Percentiles rank a stretch among this genome's conserved stretches.
Evolutionary conservation across 73 alveolate genomes (phyloP).

Genomic region (Paraurostyla sp.): DNA sequence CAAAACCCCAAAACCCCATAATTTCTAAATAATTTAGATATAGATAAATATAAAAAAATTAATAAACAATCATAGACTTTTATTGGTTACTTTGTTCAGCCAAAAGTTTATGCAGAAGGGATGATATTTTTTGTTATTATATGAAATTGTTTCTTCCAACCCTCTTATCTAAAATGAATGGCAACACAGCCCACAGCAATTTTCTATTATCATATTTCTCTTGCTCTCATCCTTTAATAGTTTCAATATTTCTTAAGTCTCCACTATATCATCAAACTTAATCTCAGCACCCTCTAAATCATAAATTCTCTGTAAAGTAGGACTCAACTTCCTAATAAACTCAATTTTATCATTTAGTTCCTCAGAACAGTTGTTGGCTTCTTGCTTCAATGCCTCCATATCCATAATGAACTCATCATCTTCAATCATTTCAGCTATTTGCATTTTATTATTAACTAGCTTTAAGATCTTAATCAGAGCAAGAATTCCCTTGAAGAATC

Average conservation of each 20-base stretch:
- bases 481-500: not conserved
- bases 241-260: not conserved
- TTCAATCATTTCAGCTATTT: not conserved
- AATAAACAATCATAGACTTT: constrained; percentile 1
- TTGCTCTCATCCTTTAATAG: not conserved
- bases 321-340: not conserved
- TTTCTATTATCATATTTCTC: not conserved
- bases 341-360: not conserved
- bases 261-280: not conserved
- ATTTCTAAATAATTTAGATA: too few species aligned
- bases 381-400: constrained; percentile 23
- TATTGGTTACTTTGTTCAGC: constrained; percentile 26
- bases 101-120: constrained; percentile 34
- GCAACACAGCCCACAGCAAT: constrained; percentile 9
- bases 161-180: not conserved
- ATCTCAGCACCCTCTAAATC: not conserved
- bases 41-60: too few species aligned
- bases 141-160: not conserved
- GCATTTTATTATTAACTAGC: not conserved
- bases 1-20: too few species aligned
- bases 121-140: not conserved
- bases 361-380: not conserved
- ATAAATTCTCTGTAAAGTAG: not conserved
- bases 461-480: not conserved
- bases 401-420: constrained; percentile 19